Percentiles rank a stretch among this genome's conserved stretches.
phyloP scores from a whole-genome alignment of 257 asterid species.

The Prunella vulgaris region DNA sequence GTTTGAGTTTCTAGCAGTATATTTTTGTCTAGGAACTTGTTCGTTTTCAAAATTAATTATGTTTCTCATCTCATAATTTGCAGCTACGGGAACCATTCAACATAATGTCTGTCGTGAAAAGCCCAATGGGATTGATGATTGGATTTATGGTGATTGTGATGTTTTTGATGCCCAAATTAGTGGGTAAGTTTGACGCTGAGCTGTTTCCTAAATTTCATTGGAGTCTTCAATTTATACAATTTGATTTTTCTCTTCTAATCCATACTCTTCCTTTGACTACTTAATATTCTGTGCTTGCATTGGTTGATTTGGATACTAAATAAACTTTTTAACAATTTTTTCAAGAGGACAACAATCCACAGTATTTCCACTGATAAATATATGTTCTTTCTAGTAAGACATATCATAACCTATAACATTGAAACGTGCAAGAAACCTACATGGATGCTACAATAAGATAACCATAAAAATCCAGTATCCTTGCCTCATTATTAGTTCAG shows the following conservation, averaged over 20 bases:
- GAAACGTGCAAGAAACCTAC: not conserved
- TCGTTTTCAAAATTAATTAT: not conserved
- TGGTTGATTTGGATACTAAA: conserved; percentile 1
- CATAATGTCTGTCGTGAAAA: conserved; percentile 65
- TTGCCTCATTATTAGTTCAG: not conserved
- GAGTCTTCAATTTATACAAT: conserved; percentile 3
- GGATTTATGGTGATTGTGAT: conserved; percentile 89
- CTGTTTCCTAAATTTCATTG: conserved; percentile 13
- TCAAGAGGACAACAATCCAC: not conserved
- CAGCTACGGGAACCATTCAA: conserved; percentile 91
- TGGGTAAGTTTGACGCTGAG: conserved; percentile 54
- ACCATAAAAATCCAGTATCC: not conserved
- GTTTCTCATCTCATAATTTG: conserved; percentile 24
- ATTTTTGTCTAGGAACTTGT: not conserved
- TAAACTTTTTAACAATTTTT: not conserved
- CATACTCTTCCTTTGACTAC: not conserved
- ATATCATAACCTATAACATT: not conserved
- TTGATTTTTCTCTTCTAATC: not conserved
- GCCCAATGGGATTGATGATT: conserved; percentile 99
- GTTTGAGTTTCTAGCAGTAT: not conserved
- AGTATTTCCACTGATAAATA: not conserved
- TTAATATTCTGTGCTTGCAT: not conserved
- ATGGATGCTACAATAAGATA: not conserved
- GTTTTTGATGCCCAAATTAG: conserved; percentile 95
- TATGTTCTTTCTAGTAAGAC: not conserved